Evolutionary conservation across 306 rosid species (phyloP).

Genomic region (Parietaria judaica): DNA sequence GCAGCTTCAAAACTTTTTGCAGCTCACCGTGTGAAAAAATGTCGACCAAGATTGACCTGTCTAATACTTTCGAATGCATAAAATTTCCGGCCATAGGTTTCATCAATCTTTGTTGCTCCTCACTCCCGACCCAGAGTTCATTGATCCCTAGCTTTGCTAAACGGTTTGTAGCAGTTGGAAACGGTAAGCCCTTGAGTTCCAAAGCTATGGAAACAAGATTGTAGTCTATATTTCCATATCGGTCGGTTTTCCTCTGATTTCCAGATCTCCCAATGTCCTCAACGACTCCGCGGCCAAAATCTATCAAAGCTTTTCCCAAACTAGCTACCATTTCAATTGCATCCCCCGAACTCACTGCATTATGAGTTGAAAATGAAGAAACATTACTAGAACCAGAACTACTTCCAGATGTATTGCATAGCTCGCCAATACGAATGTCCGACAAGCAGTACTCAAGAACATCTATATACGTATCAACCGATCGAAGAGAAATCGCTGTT

Average conservation of each 20-base stretch:
- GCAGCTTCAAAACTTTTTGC: constrained; percentile 56
- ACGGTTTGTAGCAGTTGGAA: constrained; percentile 74
- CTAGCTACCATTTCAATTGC: constrained; percentile 96
- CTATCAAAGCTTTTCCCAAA: constrained; percentile 86
- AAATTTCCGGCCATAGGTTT: constrained; percentile 67
- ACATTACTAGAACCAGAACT: constrained; percentile 34
- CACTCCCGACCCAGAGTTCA: constrained; percentile 87
- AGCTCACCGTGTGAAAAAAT: constrained; percentile 44
- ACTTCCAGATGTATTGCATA: constrained; percentile 36
- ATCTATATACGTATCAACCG: constrained; percentile 82
- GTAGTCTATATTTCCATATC: constrained; percentile 36
- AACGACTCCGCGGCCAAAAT: constrained; percentile 93
- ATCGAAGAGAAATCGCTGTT: constrained; percentile 52
- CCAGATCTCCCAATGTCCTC: constrained; percentile 89
- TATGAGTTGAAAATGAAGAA: constrained; percentile 40
- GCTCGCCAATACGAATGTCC: constrained; percentile 45
- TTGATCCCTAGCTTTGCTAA: constrained; percentile 55
- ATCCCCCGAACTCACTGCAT: constrained; percentile 82
- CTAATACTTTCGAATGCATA: constrained; percentile 67
- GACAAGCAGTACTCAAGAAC: constrained; percentile 96
- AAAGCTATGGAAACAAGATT: constrained; percentile 46
- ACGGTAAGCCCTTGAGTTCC: constrained; percentile 87
- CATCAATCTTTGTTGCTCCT: constrained; percentile 80
- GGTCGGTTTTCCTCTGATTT: constrained; percentile 35
- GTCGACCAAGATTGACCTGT: constrained; percentile 56